Base-by-base conservation (phyloP, 2,329 filamentous ascomycete genomes). In the Botrytis porri region DNA sequence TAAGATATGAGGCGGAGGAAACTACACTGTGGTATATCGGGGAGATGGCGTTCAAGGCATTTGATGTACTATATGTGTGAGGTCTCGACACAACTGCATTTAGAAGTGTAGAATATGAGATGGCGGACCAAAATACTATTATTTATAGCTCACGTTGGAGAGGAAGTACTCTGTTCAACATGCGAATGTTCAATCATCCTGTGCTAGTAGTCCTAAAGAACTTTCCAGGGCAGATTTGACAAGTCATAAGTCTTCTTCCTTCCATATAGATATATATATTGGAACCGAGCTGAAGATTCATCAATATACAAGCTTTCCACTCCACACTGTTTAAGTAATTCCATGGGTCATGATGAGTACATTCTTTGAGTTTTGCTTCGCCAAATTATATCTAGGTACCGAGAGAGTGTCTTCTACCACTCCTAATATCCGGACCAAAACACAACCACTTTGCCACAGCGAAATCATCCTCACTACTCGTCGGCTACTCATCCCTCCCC, bases 21-120 rank as follows among this genome's bases (percentile, higher is more conserved):
- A n/a, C 48, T 48, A 48, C 69, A 29, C 63, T 74, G 70, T 65
- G 39, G 66, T 72, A 71, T 73, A 74, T 57, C 51, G 61, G 70
- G 69, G 69, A 69, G 69, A 71, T 64, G 73, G 73, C 73, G 73
- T 74, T 74, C 48, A 69, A 70, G 73, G 64, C 43, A 74, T 72
- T 62, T 22, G 70, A 65, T 71, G 70, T 71, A 71, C 45, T 71
- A 66, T 71, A 71, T 66, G 37, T 62, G 51, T 71, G 61, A 71
- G 70, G 45, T 65, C 70, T 66, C 70, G 45, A 71, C 25, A 32
- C 12, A 64, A 66, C 61, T 71, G 61, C 69, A 71, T 64, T 25
- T 71, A 64, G 69, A 71, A 25, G 69, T 45, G 61, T 66, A 48
- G 70, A 66, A 41, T 32, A 51, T 57, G 35, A 54, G 60, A 64